Percentiles rank a stretch among this genome's conserved stretches.
These are phyloP conservation scores for Aureobasidium melanogenum DNA, from an alignment of 2,329 filamentous ascomycete species.

Conservation along the genomic window DNA sequence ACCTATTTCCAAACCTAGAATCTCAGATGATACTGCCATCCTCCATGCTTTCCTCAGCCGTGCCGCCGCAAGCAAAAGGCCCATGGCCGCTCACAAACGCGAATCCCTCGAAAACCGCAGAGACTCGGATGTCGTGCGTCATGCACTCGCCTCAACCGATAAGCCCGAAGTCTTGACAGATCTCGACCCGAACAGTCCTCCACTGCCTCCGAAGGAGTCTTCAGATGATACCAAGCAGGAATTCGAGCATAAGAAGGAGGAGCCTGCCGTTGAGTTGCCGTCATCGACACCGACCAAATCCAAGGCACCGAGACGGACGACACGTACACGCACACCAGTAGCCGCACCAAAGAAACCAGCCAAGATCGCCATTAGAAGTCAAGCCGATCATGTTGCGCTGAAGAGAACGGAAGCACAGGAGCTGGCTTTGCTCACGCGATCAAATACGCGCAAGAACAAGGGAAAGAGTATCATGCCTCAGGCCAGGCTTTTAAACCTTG, in stretches of 20 bases:
- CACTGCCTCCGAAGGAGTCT: conserved; percentile 27
- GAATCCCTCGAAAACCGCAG: conserved; percentile 38
- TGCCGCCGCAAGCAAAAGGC: conserved; percentile 38
- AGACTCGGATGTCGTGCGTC: conserved; percentile 38
- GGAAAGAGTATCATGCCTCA: conserved; percentile 35
- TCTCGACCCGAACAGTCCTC: conserved; percentile 38
- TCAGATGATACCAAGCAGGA: background rate
- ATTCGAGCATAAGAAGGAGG: background rate
- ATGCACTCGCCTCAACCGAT: conserved; percentile 38
- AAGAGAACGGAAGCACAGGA: conserved; percentile 43
- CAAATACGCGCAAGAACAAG: conserved; percentile 45
- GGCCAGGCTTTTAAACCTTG: conserved; percentile 35
- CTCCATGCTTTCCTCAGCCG: conserved; percentile 42
- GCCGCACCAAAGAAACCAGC: conserved; percentile 19
- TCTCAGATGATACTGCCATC: conserved; percentile 40
- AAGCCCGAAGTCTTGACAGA: conserved; percentile 33
- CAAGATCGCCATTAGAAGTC: conserved; percentile 36
- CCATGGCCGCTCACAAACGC: conserved; percentile 26
- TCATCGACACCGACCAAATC: background rate
- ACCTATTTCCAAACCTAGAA: conserved; percentile 21
- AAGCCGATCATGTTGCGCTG: conserved; percentile 34
- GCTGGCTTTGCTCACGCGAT: conserved; percentile 34
- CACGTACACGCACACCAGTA: conserved; percentile 1
- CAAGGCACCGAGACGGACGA: background rate
- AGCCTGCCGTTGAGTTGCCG: background rate